Conservation (phyloP, 129 eudicot genomes). For the Chrysanthemum makinoi region DNA sequence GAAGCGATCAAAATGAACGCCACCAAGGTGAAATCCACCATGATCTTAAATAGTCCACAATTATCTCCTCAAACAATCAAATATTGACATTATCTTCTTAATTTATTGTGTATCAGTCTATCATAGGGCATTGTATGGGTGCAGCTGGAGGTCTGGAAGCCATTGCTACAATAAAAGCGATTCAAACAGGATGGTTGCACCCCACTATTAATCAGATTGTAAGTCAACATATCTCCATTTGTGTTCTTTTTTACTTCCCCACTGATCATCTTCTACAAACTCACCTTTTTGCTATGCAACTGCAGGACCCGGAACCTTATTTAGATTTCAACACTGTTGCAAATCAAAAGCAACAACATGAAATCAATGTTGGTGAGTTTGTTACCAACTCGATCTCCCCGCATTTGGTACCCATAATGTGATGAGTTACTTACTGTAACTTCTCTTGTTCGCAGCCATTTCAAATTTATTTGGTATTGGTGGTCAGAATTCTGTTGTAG, state of each 20-base stretch:
- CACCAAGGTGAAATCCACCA: too few species aligned
- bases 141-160: conserved; percentile 73
- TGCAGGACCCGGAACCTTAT: neutral
- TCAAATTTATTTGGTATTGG: conserved; percentile 1
- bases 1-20: too few species aligned
- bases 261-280: too few species aligned
- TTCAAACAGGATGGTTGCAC: conserved; percentile 86
- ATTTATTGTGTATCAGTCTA: conserved; percentile 1
- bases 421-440: neutral
- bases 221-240: too few species aligned
- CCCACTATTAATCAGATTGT: conserved; percentile 83
- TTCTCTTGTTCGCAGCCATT: neutral
- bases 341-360: neutral
- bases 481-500: neutral
- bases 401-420: neutral
- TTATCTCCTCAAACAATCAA: too few species aligned
- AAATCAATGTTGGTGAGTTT: neutral
- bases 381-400: neutral
- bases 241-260: neutral
- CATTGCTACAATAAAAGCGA: conserved; percentile 78
- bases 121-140: neutral
- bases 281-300: neutral
- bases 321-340: neutral
- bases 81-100: too few species aligned
- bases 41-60: too few species aligned